phyloP scores from a whole-genome alignment of 345 rosid species.

The Eucalyptus grandis region DNA sequence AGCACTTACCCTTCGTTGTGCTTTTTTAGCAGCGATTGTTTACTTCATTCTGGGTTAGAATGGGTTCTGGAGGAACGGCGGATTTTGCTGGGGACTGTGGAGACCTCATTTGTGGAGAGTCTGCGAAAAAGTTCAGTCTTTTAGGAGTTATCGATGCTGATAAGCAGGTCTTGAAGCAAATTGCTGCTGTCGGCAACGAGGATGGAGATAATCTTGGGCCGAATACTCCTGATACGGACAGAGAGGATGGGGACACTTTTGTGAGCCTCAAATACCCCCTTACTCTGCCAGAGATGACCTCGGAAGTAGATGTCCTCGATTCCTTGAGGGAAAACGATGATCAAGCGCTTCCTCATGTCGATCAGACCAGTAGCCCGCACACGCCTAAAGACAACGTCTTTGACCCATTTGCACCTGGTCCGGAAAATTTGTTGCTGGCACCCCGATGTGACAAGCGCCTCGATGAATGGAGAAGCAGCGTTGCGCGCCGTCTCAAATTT shows the following conservation, averaged over 20 bases:
- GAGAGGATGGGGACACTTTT: slow-evolving; percentile 28
- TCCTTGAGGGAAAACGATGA: neutral
- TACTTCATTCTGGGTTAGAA: neutral
- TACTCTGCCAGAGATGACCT: neutral
- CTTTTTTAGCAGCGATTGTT: neutral
- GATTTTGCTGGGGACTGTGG: neutral
- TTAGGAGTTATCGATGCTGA: neutral
- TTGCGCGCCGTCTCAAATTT: slow-evolving; percentile 23
- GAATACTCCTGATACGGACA: slow-evolving; percentile 21
- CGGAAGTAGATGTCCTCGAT: neutral
- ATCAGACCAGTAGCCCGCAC: slow-evolving; percentile 3
- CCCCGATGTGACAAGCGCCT: slow-evolving; percentile 23
- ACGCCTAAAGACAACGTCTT: slow-evolving; percentile 40
- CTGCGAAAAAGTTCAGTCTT: neutral
- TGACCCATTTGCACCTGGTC: slow-evolving; percentile 50
- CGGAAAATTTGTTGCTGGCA: slow-evolving; percentile 28
- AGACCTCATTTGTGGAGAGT: neutral
- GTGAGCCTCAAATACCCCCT: slow-evolving; percentile 13
- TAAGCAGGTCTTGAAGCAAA: neutral
- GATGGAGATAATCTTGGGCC: slow-evolving; percentile 11
- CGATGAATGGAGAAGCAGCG: slow-evolving; percentile 17
- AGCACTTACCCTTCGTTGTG: neutral
- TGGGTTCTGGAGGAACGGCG: neutral
- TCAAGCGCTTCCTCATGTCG: neutral
- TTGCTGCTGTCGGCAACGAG: neutral